Base-by-base conservation (phyloP, 2,329 filamentous ascomycete species). In the Colletotrichum liriopes region DNA sequence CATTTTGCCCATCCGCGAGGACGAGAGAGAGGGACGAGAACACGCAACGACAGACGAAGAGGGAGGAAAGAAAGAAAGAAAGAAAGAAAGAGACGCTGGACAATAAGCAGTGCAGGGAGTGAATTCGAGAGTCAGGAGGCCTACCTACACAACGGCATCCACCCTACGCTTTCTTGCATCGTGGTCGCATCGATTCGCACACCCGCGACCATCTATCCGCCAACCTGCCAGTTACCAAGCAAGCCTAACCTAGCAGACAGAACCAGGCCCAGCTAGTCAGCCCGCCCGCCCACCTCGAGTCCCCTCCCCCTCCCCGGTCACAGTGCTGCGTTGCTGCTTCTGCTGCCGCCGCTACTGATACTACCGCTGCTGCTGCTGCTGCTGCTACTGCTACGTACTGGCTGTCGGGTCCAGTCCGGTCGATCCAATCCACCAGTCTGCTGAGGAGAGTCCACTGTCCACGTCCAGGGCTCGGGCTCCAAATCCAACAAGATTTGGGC, bases 351-450 rank as follows among this genome's bases (percentile, higher is more conserved):
- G 64, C 64, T 56, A 56, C 64, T 66, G 54, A 59, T 66, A 52
- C 41, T 32, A 32, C 29, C 29, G 29, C 29, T 32, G 29, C 29
- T 32, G 6, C 29, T 32, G 29, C 29, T 32, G 54, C 26, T 47
- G 43, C 47, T 63, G 23, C 45, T 49, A 23, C 64, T 39, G 18
- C 55, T 60, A 71, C 68, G 65, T 72, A 59, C 58, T 67, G 64
- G 45, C 59, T 62, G 59, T 69, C 69, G 69, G 69, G 69, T 72
- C 69, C 69, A 69, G 65, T 72, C 69, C 65, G 69, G 69, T 72
- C 69, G 69, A 72, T 72, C 69, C 65, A 73, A 67, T 67, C 67
- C 63, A 66, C 71, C 71, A 70, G 67, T 71, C 71, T 71, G 67
- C 71, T 71, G 62, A 71, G 67, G 62, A 49, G 65, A 72, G 61